Evolutionary conservation across 306 rosid species (phyloP).

Genomic region (Alnus glutinosa): DNA sequence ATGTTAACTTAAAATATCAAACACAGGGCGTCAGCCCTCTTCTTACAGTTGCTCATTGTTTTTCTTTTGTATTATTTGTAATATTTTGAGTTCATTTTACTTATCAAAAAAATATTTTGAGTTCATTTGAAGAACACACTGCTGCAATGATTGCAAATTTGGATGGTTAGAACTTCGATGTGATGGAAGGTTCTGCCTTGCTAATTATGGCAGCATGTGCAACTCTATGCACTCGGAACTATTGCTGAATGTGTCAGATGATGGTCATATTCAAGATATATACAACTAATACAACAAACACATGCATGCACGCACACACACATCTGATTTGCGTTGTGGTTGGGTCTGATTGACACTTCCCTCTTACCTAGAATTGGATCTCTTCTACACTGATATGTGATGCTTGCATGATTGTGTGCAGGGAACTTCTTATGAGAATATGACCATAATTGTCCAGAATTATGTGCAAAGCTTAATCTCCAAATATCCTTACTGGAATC

Average conservation of each 20-base stretch:
- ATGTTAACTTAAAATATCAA: not conserved
- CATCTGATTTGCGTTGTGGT: not conserved
- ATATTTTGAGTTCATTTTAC: not conserved
- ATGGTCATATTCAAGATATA: not conserved
- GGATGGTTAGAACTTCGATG: not conserved
- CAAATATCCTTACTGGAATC: slow-evolving; percentile 99
- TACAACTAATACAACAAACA: not conserved
- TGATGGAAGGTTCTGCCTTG: not conserved
- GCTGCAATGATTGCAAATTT: not conserved
- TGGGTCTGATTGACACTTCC: slow-evolving; percentile 19
- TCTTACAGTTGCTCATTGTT: not conserved
- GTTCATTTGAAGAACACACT: not conserved
- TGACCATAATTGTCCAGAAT: slow-evolving; percentile 86
- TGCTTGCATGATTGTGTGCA: slow-evolving; percentile 40
- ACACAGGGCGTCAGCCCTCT: not conserved
- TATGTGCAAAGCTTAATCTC: slow-evolving; percentile 80
- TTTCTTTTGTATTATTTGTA: not conserved
- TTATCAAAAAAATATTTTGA: not conserved
- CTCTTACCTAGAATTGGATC: slow-evolving; percentile 15
- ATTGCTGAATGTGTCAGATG: not conserved
- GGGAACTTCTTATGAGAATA: slow-evolving; percentile 91
- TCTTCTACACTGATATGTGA: slow-evolving; percentile 30
- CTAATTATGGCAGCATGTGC: not conserved
- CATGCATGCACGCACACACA: too few species aligned
- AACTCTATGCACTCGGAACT: not conserved